A percentile compares a stretch with the other conserved stretches of the same genome.
These are phyloP conservation scores for Mimosa bimucronata DNA, from an alignment of 306 rosid species.

Conservation along the genomic window DNA sequence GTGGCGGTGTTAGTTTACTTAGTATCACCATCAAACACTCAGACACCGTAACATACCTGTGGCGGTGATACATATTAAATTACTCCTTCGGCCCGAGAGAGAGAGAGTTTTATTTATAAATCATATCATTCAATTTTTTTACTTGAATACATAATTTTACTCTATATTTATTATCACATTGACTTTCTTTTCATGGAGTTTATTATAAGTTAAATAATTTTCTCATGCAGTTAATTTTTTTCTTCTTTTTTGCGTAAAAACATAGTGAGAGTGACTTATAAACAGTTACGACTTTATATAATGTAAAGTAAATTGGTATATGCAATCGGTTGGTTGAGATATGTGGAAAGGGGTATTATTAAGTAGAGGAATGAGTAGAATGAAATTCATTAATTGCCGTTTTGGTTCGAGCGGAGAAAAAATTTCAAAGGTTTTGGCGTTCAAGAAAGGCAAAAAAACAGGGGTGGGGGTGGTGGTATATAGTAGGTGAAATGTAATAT, in stretches of 20 bases:
- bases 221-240: too few relatives aligned
- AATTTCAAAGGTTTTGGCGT: conserved; percentile 26
- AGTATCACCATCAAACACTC: background rate
- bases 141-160: too few relatives aligned
- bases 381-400: background rate
- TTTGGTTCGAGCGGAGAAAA: background rate
- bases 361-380: background rate
- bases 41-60: background rate
- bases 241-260: too few relatives aligned
- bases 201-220: too few relatives aligned
- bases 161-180: too few relatives aligned
- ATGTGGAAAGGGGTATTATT: background rate
- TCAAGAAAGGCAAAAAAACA: conserved; percentile 4
- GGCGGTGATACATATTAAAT: too few relatives aligned
- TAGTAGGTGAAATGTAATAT: conserved; percentile 9
- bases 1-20: background rate
- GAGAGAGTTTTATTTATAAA: too few relatives aligned
- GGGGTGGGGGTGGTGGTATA: background rate
- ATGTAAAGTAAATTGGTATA: background rate
- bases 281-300: too few relatives aligned
- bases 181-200: too few relatives aligned
- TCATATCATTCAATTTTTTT: too few relatives aligned
- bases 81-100: too few relatives aligned
- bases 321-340: background rate
- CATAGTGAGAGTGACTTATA: too few relatives aligned